Evolutionary conservation across 202 grass and related monocot species (phyloP), one percentile per base, ranked within the genome.

Genomic region (Dendrocalamus latiflorus): DNA sequence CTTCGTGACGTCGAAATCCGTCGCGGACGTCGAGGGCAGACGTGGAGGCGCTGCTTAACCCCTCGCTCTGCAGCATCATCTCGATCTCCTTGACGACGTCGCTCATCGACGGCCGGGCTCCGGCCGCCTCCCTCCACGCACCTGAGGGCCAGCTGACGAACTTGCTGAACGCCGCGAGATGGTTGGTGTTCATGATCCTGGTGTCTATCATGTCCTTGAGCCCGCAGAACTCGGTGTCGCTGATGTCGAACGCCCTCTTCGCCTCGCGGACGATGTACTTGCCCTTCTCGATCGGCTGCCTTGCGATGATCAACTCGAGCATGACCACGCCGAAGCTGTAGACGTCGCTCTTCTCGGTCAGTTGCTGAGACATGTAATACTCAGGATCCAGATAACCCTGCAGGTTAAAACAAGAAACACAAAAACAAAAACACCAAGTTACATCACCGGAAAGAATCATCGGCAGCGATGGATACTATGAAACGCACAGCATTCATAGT

Each of bases 261-360:
- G 59, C 89, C 80, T 94, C 91, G 11, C 91, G 80, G 26, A 96
- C 93, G 37, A 99, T 83, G 87, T 99, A 96, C 75, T 95, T 92
- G 5, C 93, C 93, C 62, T 94, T 99, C 56, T 93, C 96, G 47
- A 99, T 82, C 75, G 96, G 96, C 75, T 91, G 91, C 70, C 71
- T 92, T 5, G 89, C 91, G 4, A 89, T 81, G 85, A 99, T 88
- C 39, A 99, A 86, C 25, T 99, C 96, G 1, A 99, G 76, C 96
- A 99, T 94, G n/a, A 98, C 96, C 30, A 98, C 91, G 9, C 93
- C 96, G 47, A 95, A 98, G 80, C 96, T 93, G 75, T 98, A 98
- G n/a, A 98, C 93, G 63, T 95, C 91, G 21, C 96, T 95, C 88
- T 98, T 98, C 54, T 92, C 91, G 0, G 93, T 96, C 60, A 99